Percentiles rank a stretch among this genome's conserved stretches.
phyloP scores from a whole-genome alignment of 2,329 filamentous ascomycete genomes.

The Diaporthe batatas region DNA sequence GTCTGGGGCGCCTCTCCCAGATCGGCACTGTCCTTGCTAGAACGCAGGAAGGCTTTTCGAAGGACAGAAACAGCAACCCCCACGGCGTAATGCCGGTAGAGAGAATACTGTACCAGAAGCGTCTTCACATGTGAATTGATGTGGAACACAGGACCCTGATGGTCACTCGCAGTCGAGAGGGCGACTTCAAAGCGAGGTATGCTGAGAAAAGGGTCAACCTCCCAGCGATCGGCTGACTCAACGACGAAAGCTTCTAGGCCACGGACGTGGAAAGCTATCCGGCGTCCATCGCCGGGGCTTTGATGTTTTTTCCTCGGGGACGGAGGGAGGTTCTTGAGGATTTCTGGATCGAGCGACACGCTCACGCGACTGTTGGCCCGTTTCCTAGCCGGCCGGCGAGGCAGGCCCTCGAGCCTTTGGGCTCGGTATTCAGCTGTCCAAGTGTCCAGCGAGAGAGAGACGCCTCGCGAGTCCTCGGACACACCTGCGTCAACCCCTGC shows the following conservation, averaged over 20 bases:
- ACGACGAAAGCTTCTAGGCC: slow-evolving; percentile 92
- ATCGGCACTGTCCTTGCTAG: slow-evolving; percentile 58
- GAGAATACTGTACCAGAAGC: slow-evolving; percentile 87
- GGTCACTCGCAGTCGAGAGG: slow-evolving; percentile 86
- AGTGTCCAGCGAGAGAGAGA: slow-evolving; percentile 87
- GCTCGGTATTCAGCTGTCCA: slow-evolving; percentile 92
- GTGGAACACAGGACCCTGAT: slow-evolving; percentile 89
- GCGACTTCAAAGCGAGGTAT: slow-evolving; percentile 90
- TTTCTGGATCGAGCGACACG: slow-evolving; percentile 77
- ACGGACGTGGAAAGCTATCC: slow-evolving; percentile 82
- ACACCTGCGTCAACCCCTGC: slow-evolving; percentile 89
- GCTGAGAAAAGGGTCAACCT: slow-evolving; percentile 86
- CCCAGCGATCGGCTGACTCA: slow-evolving; percentile 86
- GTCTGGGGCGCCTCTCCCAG: slow-evolving; percentile 43
- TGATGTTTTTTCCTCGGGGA: slow-evolving; percentile 69
- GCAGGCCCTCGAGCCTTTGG: slow-evolving; percentile 77
- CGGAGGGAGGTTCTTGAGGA: slow-evolving; percentile 64
- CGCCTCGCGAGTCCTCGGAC: slow-evolving; percentile 83
- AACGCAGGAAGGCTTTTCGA: slow-evolving; percentile 74
- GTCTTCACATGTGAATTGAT: slow-evolving; percentile 85
- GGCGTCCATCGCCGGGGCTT: slow-evolving; percentile 79
- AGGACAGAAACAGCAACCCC: slow-evolving; percentile 85
- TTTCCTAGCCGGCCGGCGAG: slow-evolving; percentile 72
- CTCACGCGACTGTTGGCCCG: slow-evolving; percentile 80
- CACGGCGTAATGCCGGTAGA: slow-evolving; percentile 92